These are phyloP conservation scores for Fusarium sp. DNA, from an alignment of 2,329 filamentous ascomycete species.

Conservation along the genomic window DNA sequence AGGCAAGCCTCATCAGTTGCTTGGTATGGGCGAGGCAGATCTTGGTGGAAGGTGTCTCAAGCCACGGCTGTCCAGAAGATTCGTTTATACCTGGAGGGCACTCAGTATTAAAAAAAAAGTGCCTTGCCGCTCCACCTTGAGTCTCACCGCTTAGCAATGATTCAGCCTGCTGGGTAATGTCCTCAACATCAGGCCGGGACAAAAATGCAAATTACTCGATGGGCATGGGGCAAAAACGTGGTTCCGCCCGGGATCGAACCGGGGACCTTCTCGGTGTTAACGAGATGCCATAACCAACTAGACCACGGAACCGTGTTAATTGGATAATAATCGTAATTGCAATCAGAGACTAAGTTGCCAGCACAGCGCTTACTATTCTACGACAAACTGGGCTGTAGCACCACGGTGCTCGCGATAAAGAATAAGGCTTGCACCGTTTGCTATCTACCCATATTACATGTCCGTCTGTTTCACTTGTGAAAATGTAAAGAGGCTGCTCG, in stretches of 20 bases:
- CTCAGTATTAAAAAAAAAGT: not conserved
- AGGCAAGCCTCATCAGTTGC: not conserved
- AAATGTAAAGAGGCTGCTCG: too few relatives aligned
- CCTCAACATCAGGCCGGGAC: too few relatives aligned
- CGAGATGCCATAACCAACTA: slow-evolving; percentile 32
- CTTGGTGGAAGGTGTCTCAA: not conserved
- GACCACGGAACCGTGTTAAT: slow-evolving; percentile 11
- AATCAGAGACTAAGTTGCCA: rapidly evolving
- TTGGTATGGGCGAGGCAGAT: not conserved
- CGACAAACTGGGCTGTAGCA: not conserved
- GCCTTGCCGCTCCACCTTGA: not conserved
- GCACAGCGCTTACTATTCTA: too few relatives aligned
- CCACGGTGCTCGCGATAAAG: too few relatives aligned
- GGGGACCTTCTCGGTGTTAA: slow-evolving; percentile 31
- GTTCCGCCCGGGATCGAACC: slow-evolving; percentile 27
- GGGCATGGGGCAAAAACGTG: not conserved
- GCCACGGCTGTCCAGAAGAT: not conserved
- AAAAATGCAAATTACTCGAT: rapidly evolving
- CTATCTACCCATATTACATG: too few relatives aligned
- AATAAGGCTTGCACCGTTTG: too few relatives aligned
- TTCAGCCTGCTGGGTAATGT: not conserved
- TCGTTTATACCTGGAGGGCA: not conserved
- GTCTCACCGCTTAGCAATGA: too few relatives aligned
- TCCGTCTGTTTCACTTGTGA: too few relatives aligned
- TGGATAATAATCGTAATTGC: rapidly evolving